A percentile compares a stretch with the other conserved stretches of the same genome.
Conservation (phyloP, 306 rosid species). For the Prunus fruticosa region DNA sequence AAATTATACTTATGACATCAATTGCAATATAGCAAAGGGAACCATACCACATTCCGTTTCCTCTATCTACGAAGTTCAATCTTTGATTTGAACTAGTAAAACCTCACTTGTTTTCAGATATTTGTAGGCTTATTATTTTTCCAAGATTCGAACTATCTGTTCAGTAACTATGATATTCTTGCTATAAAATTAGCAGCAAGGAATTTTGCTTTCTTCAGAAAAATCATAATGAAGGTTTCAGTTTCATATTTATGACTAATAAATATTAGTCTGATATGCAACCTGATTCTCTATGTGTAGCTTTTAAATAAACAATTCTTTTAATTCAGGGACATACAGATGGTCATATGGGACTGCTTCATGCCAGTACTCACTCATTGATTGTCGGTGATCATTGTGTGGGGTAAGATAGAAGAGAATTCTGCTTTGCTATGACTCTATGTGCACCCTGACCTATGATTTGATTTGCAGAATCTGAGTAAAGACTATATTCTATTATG, state of each 20-base stretch:
- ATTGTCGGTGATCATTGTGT: slow-evolving; percentile 93
- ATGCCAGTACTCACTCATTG: slow-evolving; percentile 59
- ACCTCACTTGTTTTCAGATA: not conserved
- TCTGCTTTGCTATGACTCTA: not conserved
- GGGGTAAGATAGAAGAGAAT: slow-evolving; percentile 57
- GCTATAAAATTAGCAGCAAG: not conserved
- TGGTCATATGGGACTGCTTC: slow-evolving; percentile 88
- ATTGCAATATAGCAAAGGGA: not conserved
- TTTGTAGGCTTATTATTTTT: not conserved
- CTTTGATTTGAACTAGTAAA: not conserved
- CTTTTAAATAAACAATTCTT: slow-evolving; percentile 10
- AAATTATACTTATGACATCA: not conserved
- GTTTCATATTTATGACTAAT: not conserved
- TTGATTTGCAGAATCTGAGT: not conserved
- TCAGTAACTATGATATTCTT: not conserved
- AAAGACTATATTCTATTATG: not conserved
- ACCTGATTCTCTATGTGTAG: not conserved
- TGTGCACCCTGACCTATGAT: not conserved
- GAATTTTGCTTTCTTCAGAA: not conserved
- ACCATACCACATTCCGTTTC: not conserved
- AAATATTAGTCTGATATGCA: not conserved
- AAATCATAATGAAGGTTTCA: not conserved
- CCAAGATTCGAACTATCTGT: not conserved
- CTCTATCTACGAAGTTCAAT: not conserved
- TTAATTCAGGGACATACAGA: slow-evolving; percentile 83